Percentiles rank a stretch among this genome's conserved stretches.
These are phyloP conservation scores for Pseudogymnoascus sp. DNA, from an alignment of 2,329 filamentous ascomycete genomes.

Conservation along the genomic window DNA sequence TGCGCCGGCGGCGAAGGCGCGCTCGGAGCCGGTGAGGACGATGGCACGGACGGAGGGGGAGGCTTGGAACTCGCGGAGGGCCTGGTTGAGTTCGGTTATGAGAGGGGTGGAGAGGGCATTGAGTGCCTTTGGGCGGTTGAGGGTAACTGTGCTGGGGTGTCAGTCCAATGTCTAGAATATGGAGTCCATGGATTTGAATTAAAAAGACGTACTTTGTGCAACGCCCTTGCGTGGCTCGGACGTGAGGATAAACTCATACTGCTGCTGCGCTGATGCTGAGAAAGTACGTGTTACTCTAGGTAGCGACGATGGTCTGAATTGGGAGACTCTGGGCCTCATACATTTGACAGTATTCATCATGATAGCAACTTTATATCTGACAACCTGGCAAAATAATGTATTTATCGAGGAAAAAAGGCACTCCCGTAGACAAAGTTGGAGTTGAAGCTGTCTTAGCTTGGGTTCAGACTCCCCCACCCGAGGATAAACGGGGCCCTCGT, in stretches of 20 bases:
- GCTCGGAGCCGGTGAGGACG: constrained; percentile 79
- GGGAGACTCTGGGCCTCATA: constrained; percentile 26
- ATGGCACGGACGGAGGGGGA: constrained; percentile 66
- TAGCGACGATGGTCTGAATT: constrained; percentile 20
- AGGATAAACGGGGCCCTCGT: not conserved
- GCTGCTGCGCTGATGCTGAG: constrained; percentile 27
- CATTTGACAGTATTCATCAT: constrained; percentile 25
- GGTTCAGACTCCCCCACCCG: constrained; percentile 7
- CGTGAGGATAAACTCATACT: constrained; percentile 76
- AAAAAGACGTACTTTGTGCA: constrained; percentile 60
- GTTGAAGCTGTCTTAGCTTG: constrained; percentile 2
- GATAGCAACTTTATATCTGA: constrained; percentile 8
- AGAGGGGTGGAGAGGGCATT: constrained; percentile 90
- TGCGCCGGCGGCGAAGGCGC: constrained; percentile 89
- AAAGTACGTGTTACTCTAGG: constrained; percentile 21
- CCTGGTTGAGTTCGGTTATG: constrained; percentile 80
- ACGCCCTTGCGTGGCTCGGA: constrained; percentile 83
- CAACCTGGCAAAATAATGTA: constrained; percentile 4
- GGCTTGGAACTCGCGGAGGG: constrained; percentile 61
- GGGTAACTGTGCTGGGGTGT: constrained; percentile 55
- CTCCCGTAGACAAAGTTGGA: constrained; percentile 2
- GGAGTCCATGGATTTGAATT: not conserved
- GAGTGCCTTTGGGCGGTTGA: constrained; percentile 90
- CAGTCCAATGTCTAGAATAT: not conserved
- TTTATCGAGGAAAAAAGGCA: not conserved